Evolutionary conservation across 768 basidiomycete genomes (phyloP).

Genomic region (Naganishia friedmannii): DNA sequence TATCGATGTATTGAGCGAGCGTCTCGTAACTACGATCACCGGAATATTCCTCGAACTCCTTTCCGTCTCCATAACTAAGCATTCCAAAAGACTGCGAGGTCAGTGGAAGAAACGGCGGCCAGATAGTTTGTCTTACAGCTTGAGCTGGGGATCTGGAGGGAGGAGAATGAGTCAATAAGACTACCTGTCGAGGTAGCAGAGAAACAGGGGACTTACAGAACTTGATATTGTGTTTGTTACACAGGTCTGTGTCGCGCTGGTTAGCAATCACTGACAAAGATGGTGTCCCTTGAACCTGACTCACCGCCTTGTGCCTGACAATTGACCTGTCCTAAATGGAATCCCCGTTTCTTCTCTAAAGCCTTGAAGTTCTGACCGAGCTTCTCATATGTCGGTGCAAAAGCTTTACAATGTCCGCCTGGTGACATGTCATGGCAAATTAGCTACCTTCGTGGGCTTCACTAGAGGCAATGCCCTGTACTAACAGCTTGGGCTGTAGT

Average conservation of each 20-base stretch:
- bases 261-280: neutral
- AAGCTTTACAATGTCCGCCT: constrained; percentile 67
- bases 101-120: neutral
- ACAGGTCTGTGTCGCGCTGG: constrained; percentile 63
- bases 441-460: neutral
- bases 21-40: constrained; percentile 60
- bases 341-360: constrained; percentile 54
- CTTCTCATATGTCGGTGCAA: constrained; percentile 77
- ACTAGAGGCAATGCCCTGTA: neutral
- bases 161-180: neutral
- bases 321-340: constrained; percentile 76
- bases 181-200: neutral
- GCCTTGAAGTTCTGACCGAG: constrained; percentile 56
- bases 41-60: constrained; percentile 61
- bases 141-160: constrained; percentile 65
- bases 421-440: neutral
- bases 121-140: constrained; percentile 57
- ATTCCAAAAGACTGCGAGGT: neutral
- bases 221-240: constrained; percentile 64
- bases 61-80: constrained; percentile 57
- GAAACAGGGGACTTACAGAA: constrained; percentile 55
- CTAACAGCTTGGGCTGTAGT: constrained; percentile 78
- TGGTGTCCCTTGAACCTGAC: constrained; percentile 42
- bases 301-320: constrained; percentile 73
- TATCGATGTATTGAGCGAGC: constrained; percentile 61